Percentiles rank a stretch among this genome's conserved stretches.
phyloP scores from a whole-genome alignment of 352 stramenopile genomes.

The Aphanomyces cochlioides region DNA sequence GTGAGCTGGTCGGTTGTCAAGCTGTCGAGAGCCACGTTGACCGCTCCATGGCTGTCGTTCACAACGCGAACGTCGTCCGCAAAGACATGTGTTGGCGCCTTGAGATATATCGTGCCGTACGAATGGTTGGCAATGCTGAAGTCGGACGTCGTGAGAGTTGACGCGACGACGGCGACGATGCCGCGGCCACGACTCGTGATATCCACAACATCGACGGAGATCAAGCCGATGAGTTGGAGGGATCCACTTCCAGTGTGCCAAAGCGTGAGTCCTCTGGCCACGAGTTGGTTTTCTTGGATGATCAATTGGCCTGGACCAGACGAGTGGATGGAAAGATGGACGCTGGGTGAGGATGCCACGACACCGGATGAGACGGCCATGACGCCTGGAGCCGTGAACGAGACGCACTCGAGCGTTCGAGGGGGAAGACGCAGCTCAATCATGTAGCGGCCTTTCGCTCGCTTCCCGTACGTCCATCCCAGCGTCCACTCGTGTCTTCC shows the following conservation, averaged over 20 bases:
- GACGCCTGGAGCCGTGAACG: neutral
- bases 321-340: neutral
- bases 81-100: neutral
- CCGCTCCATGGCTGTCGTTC: neutral
- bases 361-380: neutral
- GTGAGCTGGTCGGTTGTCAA: neutral
- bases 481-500: neutral
- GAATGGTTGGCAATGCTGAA: neutral
- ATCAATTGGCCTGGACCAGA: neutral
- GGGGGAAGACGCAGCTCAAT: neutral
- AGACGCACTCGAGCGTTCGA: neutral
- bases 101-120: neutral
- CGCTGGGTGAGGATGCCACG: neutral
- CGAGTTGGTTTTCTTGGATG: neutral
- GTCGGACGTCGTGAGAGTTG: neutral
- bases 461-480: neutral
- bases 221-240: neutral
- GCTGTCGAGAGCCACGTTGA: neutral
- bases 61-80: neutral
- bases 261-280: neutral
- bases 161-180: neutral
- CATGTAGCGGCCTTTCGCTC: neutral
- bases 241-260: neutral
- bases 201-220: neutral
- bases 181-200: neutral